These are phyloP conservation scores for Chaetomium sp. DNA, from an alignment of 2,329 filamentous ascomycete species.

Conservation along the genomic window DNA sequence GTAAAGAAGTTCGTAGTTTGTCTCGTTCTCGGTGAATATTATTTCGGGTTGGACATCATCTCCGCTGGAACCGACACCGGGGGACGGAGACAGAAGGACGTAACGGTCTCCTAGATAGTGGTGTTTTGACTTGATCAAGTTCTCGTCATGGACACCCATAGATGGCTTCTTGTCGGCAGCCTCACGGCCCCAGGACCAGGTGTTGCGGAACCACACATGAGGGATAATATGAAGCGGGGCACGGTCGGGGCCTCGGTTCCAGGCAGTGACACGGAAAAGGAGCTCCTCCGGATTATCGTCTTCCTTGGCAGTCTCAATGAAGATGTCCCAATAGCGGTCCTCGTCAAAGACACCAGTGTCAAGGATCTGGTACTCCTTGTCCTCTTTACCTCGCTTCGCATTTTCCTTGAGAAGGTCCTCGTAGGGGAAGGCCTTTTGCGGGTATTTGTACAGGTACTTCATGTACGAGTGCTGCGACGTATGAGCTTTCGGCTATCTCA, in stretches of 20 bases:
- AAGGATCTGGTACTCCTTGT: conserved; percentile 87
- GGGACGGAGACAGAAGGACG: conserved; percentile 84
- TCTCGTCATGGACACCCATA: conserved; percentile 67
- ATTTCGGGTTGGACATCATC: conserved; percentile 83
- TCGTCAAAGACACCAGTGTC: conserved; percentile 90
- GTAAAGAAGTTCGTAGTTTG: conserved; percentile 79
- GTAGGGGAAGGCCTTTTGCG: conserved; percentile 89
- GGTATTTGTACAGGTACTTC: conserved; percentile 98
- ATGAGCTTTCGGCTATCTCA: conserved; percentile 28
- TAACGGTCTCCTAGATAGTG: conserved; percentile 79
- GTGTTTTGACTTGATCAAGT: conserved; percentile 76
- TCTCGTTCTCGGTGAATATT: conserved; percentile 95
- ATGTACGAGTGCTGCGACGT: conserved; percentile 84
- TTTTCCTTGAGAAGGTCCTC: conserved; percentile 85
- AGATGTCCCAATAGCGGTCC: conserved; percentile 93
- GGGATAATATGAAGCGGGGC: conserved; percentile 92
- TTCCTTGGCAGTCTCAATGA: conserved; percentile 95
- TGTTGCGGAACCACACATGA: conserved; percentile 96
- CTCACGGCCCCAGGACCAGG: conserved; percentile 92
- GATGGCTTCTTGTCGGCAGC: conserved; percentile 73
- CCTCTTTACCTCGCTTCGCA: conserved; percentile 70
- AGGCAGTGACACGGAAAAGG: conserved; percentile 91
- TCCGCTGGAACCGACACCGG: conserved; percentile 75
- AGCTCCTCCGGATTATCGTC: conserved; percentile 88
- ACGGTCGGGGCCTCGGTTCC: conserved; percentile 89